Evolutionary conservation across 208 protist species (phyloP).

Genomic region (Wallacemonas sp.): DNA sequence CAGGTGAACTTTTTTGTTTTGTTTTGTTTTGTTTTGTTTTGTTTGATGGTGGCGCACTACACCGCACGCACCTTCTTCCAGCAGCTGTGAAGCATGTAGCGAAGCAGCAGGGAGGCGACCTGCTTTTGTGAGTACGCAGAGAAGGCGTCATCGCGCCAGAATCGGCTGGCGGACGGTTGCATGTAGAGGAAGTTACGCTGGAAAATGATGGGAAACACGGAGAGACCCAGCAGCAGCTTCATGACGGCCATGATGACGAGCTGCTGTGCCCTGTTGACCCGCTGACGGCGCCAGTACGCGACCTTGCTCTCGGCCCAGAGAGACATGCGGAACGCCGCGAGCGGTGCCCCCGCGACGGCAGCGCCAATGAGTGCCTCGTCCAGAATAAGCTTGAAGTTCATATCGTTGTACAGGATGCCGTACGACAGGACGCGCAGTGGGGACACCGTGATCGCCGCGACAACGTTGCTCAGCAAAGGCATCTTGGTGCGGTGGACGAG

Average conservation of each 20-base stretch:
- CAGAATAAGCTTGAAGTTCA: slow-evolving; percentile 70
- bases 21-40: not conserved
- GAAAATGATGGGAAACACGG: slow-evolving; percentile 68
- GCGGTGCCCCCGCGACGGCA: slow-evolving; percentile 41
- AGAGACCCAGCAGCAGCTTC: slow-evolving; percentile 56
- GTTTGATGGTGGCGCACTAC: slow-evolving; percentile 9
- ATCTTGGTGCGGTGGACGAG: slow-evolving; percentile 22
- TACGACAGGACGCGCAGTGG: slow-evolving; percentile 72
- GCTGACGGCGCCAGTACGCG: slow-evolving; percentile 32
- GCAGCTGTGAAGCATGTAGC: slow-evolving; percentile 38
- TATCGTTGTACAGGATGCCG: slow-evolving; percentile 50
- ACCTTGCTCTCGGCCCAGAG: slow-evolving; percentile 40
- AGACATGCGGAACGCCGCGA: slow-evolving; percentile 35
- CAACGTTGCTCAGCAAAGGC: slow-evolving; percentile 37
- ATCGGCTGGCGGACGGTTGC: slow-evolving; percentile 36
- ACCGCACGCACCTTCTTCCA: slow-evolving; percentile 29
- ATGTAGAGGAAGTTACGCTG: slow-evolving; percentile 57
- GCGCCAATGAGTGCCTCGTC: slow-evolving; percentile 61
- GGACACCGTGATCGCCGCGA: slow-evolving; percentile 37
- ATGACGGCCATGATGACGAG: slow-evolving; percentile 45
- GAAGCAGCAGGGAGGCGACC: slow-evolving; percentile 47
- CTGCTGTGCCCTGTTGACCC: slow-evolving; percentile 27
- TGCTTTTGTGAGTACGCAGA: slow-evolving; percentile 62
- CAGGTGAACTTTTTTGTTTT: too few relatives aligned
- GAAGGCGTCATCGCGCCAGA: slow-evolving; percentile 52